Evolutionary conservation across 257 asterid genomes (phyloP), one percentile per base, ranked within the genome.

Genomic region (Linaria vulgaris): DNA sequence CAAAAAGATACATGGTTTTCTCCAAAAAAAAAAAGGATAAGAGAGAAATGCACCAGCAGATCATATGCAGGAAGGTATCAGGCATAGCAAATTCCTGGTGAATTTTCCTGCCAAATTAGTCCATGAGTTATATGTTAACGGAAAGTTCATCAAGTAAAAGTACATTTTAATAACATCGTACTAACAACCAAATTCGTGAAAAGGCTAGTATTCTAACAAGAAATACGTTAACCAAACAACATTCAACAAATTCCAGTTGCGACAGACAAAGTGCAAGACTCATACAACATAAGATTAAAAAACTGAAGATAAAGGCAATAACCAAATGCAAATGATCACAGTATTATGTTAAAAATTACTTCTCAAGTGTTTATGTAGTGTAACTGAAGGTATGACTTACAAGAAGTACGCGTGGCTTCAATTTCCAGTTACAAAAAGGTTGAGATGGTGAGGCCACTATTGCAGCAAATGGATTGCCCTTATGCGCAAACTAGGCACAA

Each of bases 11-110:
- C 3, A 16, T 47, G 16, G 53, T 47, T 47, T 16, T n/a, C 16
- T 30, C 34, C 44, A 7, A 16, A 56, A 53, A 59, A 16, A 11
- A 20, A 22, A 20, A 3, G 11, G 11, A 55, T 5, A 30, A 50
- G 25, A 64, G 39, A 45, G 41, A 59, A 62, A 59, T 53, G 64
- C 46, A 12, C 59, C 22, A 37, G 57, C 63, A 51, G 46, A 59
- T 53, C 37, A 50, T 43, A 59, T 12, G 49, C 43, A 58, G 53
- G 61, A 63, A 19, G 48, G 20, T 24, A 13, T 45, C 67, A 31
- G 16, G 54, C 53, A 14, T 39, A 31, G 12, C 51, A 43, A 16
- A 16, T 25, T 39, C 47, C 48, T 13, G 45, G 49, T 49, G 47
- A 68, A 62, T 44, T 14, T 61, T 46, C 49, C 53, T 61, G 38